These are phyloP conservation scores for Erysimum cheiranthoides DNA, from an alignment of 345 rosid genomes.

Conservation along the genomic window DNA sequence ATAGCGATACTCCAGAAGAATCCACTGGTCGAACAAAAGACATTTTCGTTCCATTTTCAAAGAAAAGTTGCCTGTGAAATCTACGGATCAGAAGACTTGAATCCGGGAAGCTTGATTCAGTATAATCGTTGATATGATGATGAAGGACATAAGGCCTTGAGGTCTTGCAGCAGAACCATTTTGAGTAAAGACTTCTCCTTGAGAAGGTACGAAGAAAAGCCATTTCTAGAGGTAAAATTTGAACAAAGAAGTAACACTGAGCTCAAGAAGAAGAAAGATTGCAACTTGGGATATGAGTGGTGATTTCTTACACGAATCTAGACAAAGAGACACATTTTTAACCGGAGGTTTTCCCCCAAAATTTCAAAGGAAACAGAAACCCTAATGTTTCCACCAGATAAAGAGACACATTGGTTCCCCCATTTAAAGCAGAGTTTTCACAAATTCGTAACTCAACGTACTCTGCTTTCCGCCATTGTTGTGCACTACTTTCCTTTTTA, in stretches of 20 bases:
- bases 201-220: slow-evolving; percentile 27
- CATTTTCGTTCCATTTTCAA: not conserved
- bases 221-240: slow-evolving; percentile 4
- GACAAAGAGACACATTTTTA: not conserved
- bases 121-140: slow-evolving; percentile 27
- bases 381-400: not conserved
- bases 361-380: not conserved
- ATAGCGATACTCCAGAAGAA: slow-evolving; percentile 24
- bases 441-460: slow-evolving; percentile 6
- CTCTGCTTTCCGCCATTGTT: slow-evolving; percentile 4
- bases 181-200: slow-evolving; percentile 23
- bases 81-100: slow-evolving; percentile 42
- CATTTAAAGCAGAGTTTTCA: slow-evolving; percentile 2
- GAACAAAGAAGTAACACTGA: not conserved
- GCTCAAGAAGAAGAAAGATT: not conserved
- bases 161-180: slow-evolving; percentile 17
- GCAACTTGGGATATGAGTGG: not conserved
- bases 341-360: not conserved
- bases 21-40: not conserved
- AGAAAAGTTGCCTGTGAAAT: slow-evolving; percentile 50
- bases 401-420: slow-evolving; percentile 15
- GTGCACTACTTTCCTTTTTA: not conserved
- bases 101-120: slow-evolving; percentile 18
- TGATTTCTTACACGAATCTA: not conserved
- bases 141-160: slow-evolving; percentile 6